Base-by-base conservation (phyloP, 1,284 basidiomycete species). In the Ceratobasidium sp. region DNA sequence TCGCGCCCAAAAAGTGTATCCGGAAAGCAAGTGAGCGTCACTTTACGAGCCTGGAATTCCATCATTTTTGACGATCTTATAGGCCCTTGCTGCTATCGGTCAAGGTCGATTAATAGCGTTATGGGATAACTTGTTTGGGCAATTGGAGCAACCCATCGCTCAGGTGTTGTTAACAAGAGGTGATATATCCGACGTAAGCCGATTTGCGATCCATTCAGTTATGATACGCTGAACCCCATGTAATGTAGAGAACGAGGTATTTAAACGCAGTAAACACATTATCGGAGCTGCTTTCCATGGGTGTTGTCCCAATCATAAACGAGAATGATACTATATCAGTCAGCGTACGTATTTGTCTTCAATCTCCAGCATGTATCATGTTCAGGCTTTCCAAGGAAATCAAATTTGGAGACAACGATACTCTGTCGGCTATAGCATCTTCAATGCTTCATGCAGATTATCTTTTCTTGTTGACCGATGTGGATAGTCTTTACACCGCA, bases 321-420 rank as follows among this genome's bases (percentile, higher is more conserved):
- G 95, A 98, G 79, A 98, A 98, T 75, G 95, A 98, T 77, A 97
- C 95, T 0, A 88, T 98, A 20, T 95, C 94, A 22, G 95, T 98
- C 69, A 93, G 92, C 79, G 93, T 95, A 77, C 78, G 90, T 86
- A 12, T 3, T 62, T 6, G 35, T 32, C 8, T 20, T 29, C 12
- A 43, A 22, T 56, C 29, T 53, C 25, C 6, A 34, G 54, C 5
- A 64, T 45, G n/a, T 47, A 35, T 68, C 34, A 53, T 47, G 15
- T 52, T 27, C 42, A 29, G 57, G 50, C 62, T 42, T 35, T 8
- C 40, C 1, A 75, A 94, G 92, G 96, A 99, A 89, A 97, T 99
- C 74, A 96, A 96, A 90, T 99, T 99, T 76, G 96, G 97, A 58
- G 97, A 99, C 81, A 99, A 99, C 77, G 97, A 99, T 77, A 98